Percentiles rank a stretch among this genome's conserved stretches.
Conservation (phyloP, 805 yeast genomes). For the Danielozyma ontarioensis region DNA sequence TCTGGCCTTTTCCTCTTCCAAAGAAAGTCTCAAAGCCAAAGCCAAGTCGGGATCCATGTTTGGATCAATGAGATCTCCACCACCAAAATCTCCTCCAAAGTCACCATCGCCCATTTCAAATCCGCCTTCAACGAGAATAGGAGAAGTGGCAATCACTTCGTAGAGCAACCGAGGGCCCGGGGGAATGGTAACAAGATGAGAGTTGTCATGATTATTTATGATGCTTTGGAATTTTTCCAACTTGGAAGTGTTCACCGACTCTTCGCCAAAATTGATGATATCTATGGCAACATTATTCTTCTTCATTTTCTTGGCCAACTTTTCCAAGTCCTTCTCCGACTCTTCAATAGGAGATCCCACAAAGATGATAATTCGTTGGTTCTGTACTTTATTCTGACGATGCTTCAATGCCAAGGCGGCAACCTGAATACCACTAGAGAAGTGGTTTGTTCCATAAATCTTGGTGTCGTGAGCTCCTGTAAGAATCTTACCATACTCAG, state of each 20-base stretch:
- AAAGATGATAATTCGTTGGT: slow-evolving; percentile 83
- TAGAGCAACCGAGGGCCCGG: slow-evolving; percentile 84
- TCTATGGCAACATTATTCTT: slow-evolving; percentile 90
- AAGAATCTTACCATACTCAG: slow-evolving; percentile 80
- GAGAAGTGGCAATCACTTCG: slow-evolving; percentile 73
- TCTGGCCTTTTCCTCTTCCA: slow-evolving; percentile 91
- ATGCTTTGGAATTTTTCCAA: slow-evolving; percentile 72
- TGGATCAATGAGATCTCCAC: slow-evolving; percentile 55
- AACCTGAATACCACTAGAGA: slow-evolving; percentile 84
- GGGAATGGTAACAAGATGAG: slow-evolving; percentile 80
- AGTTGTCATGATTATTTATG: slow-evolving; percentile 71
- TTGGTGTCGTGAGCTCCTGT: slow-evolving; percentile 77
- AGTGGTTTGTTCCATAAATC: slow-evolving; percentile 61
- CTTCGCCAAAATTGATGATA: slow-evolving; percentile 89
- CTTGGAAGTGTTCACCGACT: slow-evolving; percentile 65
- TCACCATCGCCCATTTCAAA: slow-evolving; percentile 36
- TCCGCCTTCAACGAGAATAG: slow-evolving; percentile 67
- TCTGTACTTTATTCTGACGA: slow-evolving; percentile 90
- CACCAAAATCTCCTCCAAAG: slow-evolving; percentile 35
- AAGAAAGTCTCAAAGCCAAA: slow-evolving; percentile 85
- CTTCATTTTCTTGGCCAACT: slow-evolving; percentile 86
- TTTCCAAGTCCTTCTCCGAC: slow-evolving; percentile 64
- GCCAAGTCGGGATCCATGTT: slow-evolving; percentile 96
- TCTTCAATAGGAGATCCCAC: slow-evolving; percentile 83
- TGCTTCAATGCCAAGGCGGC: slow-evolving; percentile 90